Conservation (phyloP, 129 eudicot species). For the Daucus carota region DH1_v3.0 NC_030385.2:28302501-28303000, state of each 20-base stretch:
- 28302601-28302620: neutral
- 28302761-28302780: slow-evolving; percentile 19
- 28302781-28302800: slow-evolving; percentile 2
- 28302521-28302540: slow-evolving; percentile 34
- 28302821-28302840: slow-evolving; percentile 22
- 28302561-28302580: slow-evolving; percentile 55
- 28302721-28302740: slow-evolving; percentile 20
- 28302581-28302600: slow-evolving; percentile 25
- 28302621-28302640: slow-evolving; percentile 25
- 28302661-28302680: slow-evolving; percentile 26
- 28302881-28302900: slow-evolving; percentile 18
- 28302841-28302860: slow-evolving; percentile 37
- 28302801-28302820: slow-evolving; percentile 25
- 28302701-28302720: slow-evolving; percentile 29
- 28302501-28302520: slow-evolving; percentile 24
- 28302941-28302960: slow-evolving; percentile 26
- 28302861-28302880: slow-evolving; percentile 28
- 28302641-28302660: slow-evolving; percentile 24
- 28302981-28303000: slow-evolving; percentile 11
- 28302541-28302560: slow-evolving; percentile 55
- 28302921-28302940: slow-evolving; percentile 30
- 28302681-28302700: slow-evolving; percentile 18
- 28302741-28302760: slow-evolving; percentile 20
- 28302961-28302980: slow-evolving; percentile 54
- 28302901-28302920: slow-evolving; percentile 25